A percentile compares a stretch with the other conserved stretches of the same genome.
Evolutionary conservation across 2,329 filamentous ascomycete genomes (phyloP).

Genomic region (Calonectria ilicicola): DNA sequence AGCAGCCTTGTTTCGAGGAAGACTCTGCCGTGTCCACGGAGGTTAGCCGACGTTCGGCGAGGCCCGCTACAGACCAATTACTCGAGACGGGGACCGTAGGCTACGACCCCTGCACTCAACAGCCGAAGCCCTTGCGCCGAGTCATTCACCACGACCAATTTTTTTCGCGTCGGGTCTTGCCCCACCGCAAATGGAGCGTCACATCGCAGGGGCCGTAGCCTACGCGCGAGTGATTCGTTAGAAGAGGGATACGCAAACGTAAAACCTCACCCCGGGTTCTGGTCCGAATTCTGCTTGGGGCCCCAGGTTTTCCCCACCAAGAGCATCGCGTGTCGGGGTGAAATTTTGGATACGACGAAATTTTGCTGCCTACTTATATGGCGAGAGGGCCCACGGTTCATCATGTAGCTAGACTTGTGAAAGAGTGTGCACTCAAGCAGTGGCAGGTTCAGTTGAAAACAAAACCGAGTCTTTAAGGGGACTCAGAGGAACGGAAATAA

Average conservation of each 20-base stretch:
- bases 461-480: not conserved
- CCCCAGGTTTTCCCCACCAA: not conserved
- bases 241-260: not conserved
- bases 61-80: not conserved
- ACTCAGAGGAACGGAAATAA: not conserved
- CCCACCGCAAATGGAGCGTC: not conserved
- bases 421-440: not conserved
- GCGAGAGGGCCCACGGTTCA: not conserved
- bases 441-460: not conserved
- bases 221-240: not conserved
- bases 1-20: not conserved
- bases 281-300: not conserved
- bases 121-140: not conserved
- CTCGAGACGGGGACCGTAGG: slow-evolving; percentile 13
- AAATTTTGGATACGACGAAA: not conserved
- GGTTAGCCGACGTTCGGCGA: not conserved
- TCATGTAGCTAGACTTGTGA: not conserved
- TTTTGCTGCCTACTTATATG: not conserved
- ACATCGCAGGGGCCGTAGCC: not conserved
- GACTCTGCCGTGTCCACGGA: not conserved
- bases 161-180: not conserved
- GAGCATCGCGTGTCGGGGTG: not conserved
- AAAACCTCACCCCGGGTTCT: not conserved
- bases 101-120: not conserved
- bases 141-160: not conserved